Conservation (phyloP, 345 rosid species). For the Carallia brachiata region DNA sequence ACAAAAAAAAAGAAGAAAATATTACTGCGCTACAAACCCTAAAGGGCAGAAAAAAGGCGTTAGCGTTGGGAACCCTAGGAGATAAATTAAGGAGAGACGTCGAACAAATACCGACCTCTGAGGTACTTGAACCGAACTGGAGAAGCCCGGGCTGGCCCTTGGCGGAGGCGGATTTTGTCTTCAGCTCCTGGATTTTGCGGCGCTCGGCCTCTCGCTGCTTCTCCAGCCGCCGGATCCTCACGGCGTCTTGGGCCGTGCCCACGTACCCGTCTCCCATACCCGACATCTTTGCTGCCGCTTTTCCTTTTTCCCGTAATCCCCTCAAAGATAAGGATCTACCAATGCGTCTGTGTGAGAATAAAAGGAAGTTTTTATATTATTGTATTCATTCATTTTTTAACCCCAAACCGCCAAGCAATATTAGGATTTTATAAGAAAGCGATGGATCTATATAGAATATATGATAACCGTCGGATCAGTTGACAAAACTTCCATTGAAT, state of each 20-base stretch:
- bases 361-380: too few species aligned
- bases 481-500: too few species aligned
- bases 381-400: too few species aligned
- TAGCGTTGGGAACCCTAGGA: neutral
- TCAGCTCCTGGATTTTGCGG: constrained; percentile 92
- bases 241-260: constrained; percentile 98
- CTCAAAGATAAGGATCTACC: neutral
- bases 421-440: too few species aligned
- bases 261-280: constrained; percentile 99
- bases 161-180: constrained; percentile 74
- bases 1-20: too few species aligned
- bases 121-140: constrained; percentile 90
- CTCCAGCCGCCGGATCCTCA: constrained; percentile 94
- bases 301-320: neutral
- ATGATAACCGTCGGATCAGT: too few species aligned
- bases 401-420: too few species aligned
- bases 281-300: constrained; percentile 57
- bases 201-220: constrained; percentile 98
- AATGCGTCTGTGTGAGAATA: too few species aligned
- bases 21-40: constrained; percentile 7
- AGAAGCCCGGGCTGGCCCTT: constrained; percentile 94
- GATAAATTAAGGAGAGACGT: neutral
- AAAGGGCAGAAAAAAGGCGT: neutral
- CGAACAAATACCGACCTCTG: constrained; percentile 53
- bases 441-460: too few species aligned